These are phyloP conservation scores for Curvularia hawaiiensis DNA, from an alignment of 2,329 filamentous ascomycete species.

Conservation along the genomic window DNA sequence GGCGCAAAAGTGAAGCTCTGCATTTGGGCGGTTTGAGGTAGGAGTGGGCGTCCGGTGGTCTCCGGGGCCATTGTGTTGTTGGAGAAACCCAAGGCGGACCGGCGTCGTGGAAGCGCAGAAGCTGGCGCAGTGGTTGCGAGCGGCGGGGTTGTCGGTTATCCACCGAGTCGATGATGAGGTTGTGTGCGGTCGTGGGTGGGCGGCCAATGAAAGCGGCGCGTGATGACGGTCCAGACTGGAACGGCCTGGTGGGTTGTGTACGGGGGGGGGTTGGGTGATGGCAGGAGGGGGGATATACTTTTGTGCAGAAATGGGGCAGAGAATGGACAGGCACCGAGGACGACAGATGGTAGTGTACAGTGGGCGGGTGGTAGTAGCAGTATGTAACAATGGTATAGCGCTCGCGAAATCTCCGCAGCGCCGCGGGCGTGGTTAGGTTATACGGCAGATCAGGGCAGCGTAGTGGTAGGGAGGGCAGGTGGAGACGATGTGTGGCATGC, in stretches of 20 bases:
- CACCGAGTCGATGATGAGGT: conserved; percentile 33
- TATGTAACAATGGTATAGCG: conserved; percentile 29
- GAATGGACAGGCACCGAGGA: conserved; percentile 22
- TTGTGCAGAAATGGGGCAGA: conserved; percentile 11
- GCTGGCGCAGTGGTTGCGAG: conserved; percentile 29
- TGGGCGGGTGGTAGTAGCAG: neutral
- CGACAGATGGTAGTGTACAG: neutral
- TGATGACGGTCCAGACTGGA: conserved; percentile 29
- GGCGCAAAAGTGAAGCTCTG: conserved; percentile 78
- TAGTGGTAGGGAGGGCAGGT: conserved; percentile 36
- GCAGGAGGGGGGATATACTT: conserved; percentile 6
- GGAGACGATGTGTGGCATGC: conserved; percentile 42
- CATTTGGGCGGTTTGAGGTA: conserved; percentile 72
- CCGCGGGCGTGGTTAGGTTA: conserved; percentile 42
- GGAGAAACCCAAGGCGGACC: conserved; percentile 8
- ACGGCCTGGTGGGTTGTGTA: conserved; percentile 10
- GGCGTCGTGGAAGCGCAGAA: conserved; percentile 16
- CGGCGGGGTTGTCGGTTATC: conserved; percentile 43
- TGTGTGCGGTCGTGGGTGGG: conserved; percentile 26
- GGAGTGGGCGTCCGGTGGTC: conserved; percentile 63
- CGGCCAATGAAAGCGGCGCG: conserved; percentile 34
- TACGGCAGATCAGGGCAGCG: conserved; percentile 41
- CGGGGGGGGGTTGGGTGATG: neutral
- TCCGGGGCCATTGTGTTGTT: conserved; percentile 64
- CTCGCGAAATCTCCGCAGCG: conserved; percentile 43